Conservation (phyloP, 2,329 filamentous ascomycete genomes). For the Paecilomyces variotii region DNA sequence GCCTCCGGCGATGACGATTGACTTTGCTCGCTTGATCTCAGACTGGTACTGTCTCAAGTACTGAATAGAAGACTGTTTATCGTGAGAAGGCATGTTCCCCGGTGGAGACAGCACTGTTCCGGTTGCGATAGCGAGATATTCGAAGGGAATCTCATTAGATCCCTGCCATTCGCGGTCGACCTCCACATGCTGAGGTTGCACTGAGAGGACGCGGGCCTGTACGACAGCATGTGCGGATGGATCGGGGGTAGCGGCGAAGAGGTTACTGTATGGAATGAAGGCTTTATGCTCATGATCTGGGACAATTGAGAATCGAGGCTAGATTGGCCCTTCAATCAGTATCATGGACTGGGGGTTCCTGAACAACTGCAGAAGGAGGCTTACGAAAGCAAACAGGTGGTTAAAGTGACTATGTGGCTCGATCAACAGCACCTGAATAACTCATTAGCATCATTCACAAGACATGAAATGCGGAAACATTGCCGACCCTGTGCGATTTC, state of each 20-base stretch:
- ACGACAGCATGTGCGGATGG: constrained; percentile 18
- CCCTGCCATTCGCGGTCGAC: constrained; percentile 29
- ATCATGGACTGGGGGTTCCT: background rate
- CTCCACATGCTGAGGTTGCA: constrained; percentile 18
- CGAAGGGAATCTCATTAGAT: constrained; percentile 21
- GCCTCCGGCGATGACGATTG: constrained; percentile 36
- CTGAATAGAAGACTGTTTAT: constrained; percentile 24
- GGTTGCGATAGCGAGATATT: constrained; percentile 26
- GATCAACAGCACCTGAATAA: constrained; percentile 21
- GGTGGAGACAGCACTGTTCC: constrained; percentile 26
- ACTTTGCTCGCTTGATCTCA: constrained; percentile 19
- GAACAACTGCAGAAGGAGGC: background rate
- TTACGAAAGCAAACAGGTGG: constrained; percentile 28
- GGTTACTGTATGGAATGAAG: constrained; percentile 25
- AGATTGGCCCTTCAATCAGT: background rate
- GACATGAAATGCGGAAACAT: too few species aligned
- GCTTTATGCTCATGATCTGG: constrained; percentile 30
- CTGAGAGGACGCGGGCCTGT: constrained; percentile 24
- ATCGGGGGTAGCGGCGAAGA: constrained; percentile 19
- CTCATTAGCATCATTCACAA: background rate
- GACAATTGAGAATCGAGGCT: constrained; percentile 27
- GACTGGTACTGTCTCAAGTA: constrained; percentile 26
- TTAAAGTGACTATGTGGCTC: constrained; percentile 30
- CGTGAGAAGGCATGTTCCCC: constrained; percentile 24
- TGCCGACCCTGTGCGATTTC: constrained; percentile 24